Conservation (phyloP, 768 basidiomycete species). For the Tylopilus plumbeoviolaceoides region DNA sequence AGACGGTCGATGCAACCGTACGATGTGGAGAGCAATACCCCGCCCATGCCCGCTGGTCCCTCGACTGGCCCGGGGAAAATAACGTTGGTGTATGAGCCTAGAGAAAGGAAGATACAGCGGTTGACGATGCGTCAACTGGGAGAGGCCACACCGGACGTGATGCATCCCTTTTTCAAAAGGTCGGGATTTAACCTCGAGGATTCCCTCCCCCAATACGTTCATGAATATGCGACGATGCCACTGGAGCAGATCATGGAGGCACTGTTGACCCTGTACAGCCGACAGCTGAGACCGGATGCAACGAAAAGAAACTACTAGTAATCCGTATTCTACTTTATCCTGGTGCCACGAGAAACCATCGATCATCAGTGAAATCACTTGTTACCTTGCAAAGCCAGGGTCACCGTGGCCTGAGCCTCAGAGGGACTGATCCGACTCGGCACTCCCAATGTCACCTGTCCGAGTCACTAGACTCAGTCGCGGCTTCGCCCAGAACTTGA, state of each 20-base stretch:
- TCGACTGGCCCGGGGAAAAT: slow-evolving; percentile 12
- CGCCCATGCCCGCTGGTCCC: not conserved
- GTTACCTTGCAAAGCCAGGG: too few species aligned
- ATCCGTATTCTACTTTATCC: not conserved
- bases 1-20: slow-evolving; percentile 17
- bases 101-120: slow-evolving; percentile 68
- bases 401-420: too few species aligned
- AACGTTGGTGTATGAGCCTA: slow-evolving; percentile 48
- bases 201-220: slow-evolving; percentile 80
- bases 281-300: slow-evolving; percentile 48
- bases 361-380: too few species aligned
- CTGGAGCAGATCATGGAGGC: slow-evolving; percentile 83
- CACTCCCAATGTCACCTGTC: too few species aligned
- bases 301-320: slow-evolving; percentile 13
- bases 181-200: slow-evolving; percentile 82
- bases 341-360: too few species aligned
- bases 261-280: slow-evolving; percentile 70
- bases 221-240: slow-evolving; percentile 82
- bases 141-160: slow-evolving; percentile 84
- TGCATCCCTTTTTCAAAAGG: slow-evolving; percentile 84
- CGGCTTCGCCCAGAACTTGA: too few species aligned
- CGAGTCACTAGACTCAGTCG: too few species aligned
- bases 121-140: slow-evolving; percentile 82
- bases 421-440: too few species aligned
- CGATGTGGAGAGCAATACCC: slow-evolving; percentile 8